phyloP scores from a whole-genome alignment of 2,329 filamentous ascomycete genomes.

The Exophiala calicioides region DNA sequence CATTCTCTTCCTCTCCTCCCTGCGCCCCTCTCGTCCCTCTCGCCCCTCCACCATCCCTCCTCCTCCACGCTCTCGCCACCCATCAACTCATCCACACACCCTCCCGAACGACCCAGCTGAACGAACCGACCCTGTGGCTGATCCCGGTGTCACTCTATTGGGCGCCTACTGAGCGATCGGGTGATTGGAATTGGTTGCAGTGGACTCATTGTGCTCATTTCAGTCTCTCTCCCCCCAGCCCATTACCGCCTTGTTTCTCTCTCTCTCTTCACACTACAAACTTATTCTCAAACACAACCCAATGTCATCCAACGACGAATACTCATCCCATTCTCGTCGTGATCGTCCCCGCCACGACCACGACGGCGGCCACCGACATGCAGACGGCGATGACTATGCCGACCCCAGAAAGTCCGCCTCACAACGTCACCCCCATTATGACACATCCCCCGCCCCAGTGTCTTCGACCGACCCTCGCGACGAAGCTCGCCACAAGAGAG shows the following conservation, averaged over 20 bases:
- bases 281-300: not conserved
- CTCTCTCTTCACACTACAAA: conserved; percentile 1
- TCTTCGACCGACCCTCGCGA: conserved; percentile 12
- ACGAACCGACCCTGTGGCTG: too few relatives aligned
- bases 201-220: conserved; percentile 9
- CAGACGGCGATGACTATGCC: conserved; percentile 14
- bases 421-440: conserved; percentile 21
- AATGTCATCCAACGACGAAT: conserved; percentile 26
- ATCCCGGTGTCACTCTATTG: too few relatives aligned
- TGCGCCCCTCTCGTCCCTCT: too few relatives aligned
- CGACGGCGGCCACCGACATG: conserved; percentile 12
- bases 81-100: too few relatives aligned
- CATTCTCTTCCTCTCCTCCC: too few relatives aligned
- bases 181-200: too few relatives aligned
- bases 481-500: conserved; percentile 15
- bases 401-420: conserved; percentile 11
- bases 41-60: too few relatives aligned
- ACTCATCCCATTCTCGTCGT: conserved; percentile 19
- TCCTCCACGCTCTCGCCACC: too few relatives aligned
- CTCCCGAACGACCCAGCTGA: too few relatives aligned
- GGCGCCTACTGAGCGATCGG: too few relatives aligned
- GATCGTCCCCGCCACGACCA: conserved; percentile 19
- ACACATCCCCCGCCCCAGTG: conserved; percentile 13
- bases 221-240: not conserved
- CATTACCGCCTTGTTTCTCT: not conserved